Conservation (phyloP, 2,329 filamentous ascomycete species). For the Akanthomyces muscarius region DNA sequence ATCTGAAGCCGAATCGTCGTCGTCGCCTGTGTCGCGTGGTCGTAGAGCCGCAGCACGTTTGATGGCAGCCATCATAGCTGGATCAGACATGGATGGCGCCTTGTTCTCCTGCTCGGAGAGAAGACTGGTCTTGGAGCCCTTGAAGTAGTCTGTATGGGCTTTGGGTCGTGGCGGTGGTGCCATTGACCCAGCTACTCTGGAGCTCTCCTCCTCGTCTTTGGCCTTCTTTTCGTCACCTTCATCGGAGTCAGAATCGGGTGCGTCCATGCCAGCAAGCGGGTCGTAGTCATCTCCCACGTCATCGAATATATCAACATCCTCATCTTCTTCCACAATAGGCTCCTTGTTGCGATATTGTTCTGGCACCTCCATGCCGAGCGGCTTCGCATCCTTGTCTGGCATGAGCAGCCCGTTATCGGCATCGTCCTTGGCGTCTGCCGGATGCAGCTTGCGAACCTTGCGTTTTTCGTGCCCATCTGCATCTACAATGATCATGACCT, state of each 20-base stretch:
- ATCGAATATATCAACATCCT: conserved; percentile 62
- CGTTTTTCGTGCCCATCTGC: conserved; percentile 63
- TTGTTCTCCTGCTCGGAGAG: conserved; percentile 49
- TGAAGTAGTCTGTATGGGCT: conserved; percentile 57
- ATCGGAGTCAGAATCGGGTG: conserved; percentile 42
- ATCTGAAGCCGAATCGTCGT: conserved; percentile 33
- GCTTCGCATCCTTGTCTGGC: conserved; percentile 52
- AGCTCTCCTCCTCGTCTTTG: conserved; percentile 24
- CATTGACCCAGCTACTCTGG: conserved; percentile 34
- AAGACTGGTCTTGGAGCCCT: conserved; percentile 52
- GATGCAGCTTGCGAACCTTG: conserved; percentile 55
- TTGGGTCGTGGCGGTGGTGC: conserved; percentile 42
- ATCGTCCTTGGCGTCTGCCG: conserved; percentile 32
- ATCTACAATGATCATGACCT: conserved; percentile 62
- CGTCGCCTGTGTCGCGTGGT: conserved; percentile 39
- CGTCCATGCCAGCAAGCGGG: conserved; percentile 56
- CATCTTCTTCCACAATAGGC: conserved; percentile 45
- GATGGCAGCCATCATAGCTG: conserved; percentile 76
- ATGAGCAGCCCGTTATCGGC: conserved; percentile 44
- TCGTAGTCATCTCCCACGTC: conserved; percentile 64
- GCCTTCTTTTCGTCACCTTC: conserved; percentile 34
- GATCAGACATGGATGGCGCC: conserved; percentile 62
- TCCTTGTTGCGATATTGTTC: conserved; percentile 51
- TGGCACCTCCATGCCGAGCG: conserved; percentile 63
- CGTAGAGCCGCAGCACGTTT: conserved; percentile 73